Evolutionary conservation across 2,329 filamentous ascomycete species (phyloP).

Genomic region (Pseudogymnoascus sp.): DNA sequence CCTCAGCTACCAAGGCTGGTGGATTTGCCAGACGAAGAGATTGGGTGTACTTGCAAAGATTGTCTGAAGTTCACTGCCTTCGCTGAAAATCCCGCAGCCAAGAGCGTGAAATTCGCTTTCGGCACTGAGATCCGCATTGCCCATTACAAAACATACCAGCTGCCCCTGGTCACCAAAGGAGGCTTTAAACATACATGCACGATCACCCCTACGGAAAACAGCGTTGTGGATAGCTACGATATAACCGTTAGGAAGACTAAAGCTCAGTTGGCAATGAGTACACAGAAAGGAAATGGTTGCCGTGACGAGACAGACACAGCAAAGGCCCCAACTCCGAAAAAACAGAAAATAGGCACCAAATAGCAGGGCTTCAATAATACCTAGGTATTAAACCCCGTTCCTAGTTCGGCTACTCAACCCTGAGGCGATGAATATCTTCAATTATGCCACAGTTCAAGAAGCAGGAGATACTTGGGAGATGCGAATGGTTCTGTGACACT

Average conservation of each 20-base stretch:
- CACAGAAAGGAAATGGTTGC: neutral
- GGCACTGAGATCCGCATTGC: neutral
- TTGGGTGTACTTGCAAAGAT: neutral
- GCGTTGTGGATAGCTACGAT: neutral
- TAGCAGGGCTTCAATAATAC: too few species aligned
- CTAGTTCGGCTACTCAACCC: neutral
- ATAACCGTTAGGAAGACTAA: neutral
- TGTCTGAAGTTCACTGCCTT: neutral
- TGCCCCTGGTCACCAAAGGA: neutral
- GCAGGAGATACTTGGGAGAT: too few species aligned
- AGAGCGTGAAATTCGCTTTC: neutral
- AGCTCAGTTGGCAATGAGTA: neutral
- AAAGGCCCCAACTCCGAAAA: neutral
- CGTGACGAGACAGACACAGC: neutral
- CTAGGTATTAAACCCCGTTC: too few species aligned
- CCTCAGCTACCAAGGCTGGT: neutral
- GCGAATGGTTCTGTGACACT: neutral
- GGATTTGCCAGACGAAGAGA: neutral
- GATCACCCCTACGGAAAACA: neutral
- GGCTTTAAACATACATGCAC: neutral
- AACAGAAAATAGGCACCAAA: neutral
- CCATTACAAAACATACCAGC: neutral
- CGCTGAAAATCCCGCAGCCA: neutral
- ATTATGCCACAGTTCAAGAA: too few species aligned
- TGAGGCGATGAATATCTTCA: too few species aligned